Evolutionary conservation across 2,329 filamentous ascomycete species (phyloP), one percentile per base, ranked within the genome.

Genomic region (Claviceps lovelessii): DNA sequence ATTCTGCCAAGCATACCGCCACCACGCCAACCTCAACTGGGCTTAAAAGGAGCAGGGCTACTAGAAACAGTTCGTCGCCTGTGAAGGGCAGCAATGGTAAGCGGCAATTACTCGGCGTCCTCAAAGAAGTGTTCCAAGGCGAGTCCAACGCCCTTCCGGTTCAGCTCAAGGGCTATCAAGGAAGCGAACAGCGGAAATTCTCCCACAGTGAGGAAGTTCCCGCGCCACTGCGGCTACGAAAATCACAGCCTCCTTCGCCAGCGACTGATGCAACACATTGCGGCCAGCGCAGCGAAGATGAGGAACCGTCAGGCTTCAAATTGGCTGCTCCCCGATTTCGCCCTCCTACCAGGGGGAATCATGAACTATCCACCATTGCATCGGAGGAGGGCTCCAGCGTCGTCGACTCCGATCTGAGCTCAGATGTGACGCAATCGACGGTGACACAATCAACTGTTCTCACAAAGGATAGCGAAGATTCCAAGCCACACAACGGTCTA

Each of bases 91-190:
- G 62, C 2, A 62, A 62, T 13, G 81, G 77, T 31, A 55, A 31
- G 62, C 73, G 72, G 41, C 76, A 76, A 0, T 72, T 84, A 54
- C 74, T 81, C 28, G 81, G 82, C 45, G 74, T 76, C 49, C 67
- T 85, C 9, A 78, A 77, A 54, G 80, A 81, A 57, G 81, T 80
- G 4, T 84, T 85, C 61, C 75, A 76, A 44, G 81, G 81, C 35
- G 80, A 84, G 63, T 84, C 81, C 2, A 73, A 67, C 3, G 71
- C 71, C 10, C 70, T 75, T 56, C 68, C 69, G 23, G 67, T 74
- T 5, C 70, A 71, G 15, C 72, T 74, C 1, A 70, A 70, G 56
- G 69, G 72, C 31, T 79, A 79, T 56, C 72, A 76, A 42, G 76
- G 73, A 52, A 73, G 69, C 35, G 72, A 77, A 56, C 70, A 76